Evolutionary conservation across 805 yeast species (phyloP).

Genomic region (Metschnikowia lunata): DNA sequence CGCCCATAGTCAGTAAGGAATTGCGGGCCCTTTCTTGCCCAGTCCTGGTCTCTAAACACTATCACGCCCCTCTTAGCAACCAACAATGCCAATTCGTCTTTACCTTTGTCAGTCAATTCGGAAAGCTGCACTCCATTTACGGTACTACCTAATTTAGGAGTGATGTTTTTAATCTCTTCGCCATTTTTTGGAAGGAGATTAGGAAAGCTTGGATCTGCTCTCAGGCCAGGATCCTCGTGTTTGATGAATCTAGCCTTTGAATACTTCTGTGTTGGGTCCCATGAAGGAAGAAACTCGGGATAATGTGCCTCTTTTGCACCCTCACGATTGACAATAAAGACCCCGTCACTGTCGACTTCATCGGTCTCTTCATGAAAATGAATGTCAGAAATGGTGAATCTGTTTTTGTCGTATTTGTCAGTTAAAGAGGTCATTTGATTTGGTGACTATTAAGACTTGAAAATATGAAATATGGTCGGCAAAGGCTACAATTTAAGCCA

Average conservation of each 20-base stretch:
- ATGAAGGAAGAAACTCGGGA: conserved; percentile 28
- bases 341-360: conserved; percentile 32
- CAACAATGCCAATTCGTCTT: conserved; percentile 30
- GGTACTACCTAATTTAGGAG: conserved; percentile 33
- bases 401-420: conserved; percentile 7
- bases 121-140: conserved; percentile 29
- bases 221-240: conserved; percentile 27
- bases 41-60: conserved; percentile 31
- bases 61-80: conserved; percentile 35
- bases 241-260: conserved; percentile 26
- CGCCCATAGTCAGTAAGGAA: conserved; percentile 30
- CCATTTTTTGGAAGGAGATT: conserved; percentile 20
- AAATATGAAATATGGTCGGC: neutral
- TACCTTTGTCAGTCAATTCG: conserved; percentile 21
- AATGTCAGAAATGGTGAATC: conserved; percentile 10
- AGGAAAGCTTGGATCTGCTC: conserved; percentile 20
- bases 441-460: neutral
- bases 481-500: neutral
- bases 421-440: conserved; percentile 2
- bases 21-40: conserved; percentile 22
- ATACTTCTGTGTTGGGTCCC: conserved; percentile 29
- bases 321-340: conserved; percentile 26
- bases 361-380: conserved; percentile 14
- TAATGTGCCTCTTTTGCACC: conserved; percentile 23
- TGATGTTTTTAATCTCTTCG: conserved; percentile 17